Evolutionary conservation across 495 filamentous ascomycete species (phyloP), one percentile per base, ranked within the genome.

Genomic region (Neurospora pannonica): DNA sequence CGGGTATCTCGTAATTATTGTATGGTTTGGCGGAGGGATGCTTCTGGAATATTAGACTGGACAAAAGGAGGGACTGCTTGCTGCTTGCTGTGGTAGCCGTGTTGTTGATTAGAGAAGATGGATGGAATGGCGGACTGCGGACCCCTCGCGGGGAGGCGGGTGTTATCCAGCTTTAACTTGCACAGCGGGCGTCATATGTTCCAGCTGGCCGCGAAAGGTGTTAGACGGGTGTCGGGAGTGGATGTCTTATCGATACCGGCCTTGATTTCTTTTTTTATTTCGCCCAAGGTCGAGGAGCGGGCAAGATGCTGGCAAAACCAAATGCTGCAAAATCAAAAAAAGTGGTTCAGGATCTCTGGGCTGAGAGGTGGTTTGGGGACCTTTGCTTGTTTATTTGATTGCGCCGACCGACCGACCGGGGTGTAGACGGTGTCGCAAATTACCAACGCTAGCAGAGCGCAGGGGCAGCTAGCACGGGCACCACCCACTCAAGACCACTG

Each of bases 381-480:
- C 43, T 72, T 76, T 76, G 74, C 78, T 81, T 79, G 81, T 81
- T 81, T 81, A 82, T 82, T 82, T 82, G 80, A 81, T 81, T 81
- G 81, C 76, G 74, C 72, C 69, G 77, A 79, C 78, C 74, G 40
- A 67, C 54, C 7, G 54, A 36, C 54, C 54, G 31, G 54, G 54
- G 31, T 67, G 54, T 31, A 36, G 54, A 67, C 79, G 80, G 81
- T 75, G 76, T 71, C 76, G 79, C 77, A 81, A 81, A 81, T 82
- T 79, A 77, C 79, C 77, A 80, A 81, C 80, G 79, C 80, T 67
- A 67, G 54, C 24, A 36, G 21, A 31, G 24, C 24, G 54, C 15
- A 67, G 24, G 24, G 13, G 54, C 15, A 67, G 24, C 54, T 34
- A 28, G 54, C 13, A 60, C 28, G 13, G 54, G 21, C 21, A 34